Evolutionary conservation across 495 filamentous ascomycete species (phyloP), one percentile per base, ranked within the genome.

Genomic region (Penicillium tannophilum): DNA sequence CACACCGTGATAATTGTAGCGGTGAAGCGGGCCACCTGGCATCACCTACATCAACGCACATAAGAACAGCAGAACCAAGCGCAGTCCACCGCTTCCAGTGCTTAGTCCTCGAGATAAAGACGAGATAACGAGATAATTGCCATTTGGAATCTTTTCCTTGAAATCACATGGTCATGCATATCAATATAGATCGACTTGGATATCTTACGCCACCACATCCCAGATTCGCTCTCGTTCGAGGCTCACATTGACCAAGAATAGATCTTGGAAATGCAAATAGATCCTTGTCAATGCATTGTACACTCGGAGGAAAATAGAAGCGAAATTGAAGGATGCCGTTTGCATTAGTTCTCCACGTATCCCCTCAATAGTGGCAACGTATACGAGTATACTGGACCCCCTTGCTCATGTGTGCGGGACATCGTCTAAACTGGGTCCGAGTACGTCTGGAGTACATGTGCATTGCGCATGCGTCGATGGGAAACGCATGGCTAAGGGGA

Each of bases 11-110:
- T 2, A 1, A 39, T 41, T 61, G 65, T 70, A 68, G 67, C 67
- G 67, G 67, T 70, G 67, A 68, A 60, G 41, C 23, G 45, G 39
- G 41, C 42, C 19, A 10, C 26, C 47, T 50, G 47, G n/a, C 47
- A 50, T 20, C 24, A 36, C 33, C 33, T 10, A 36, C 33, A 12
- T 36, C 33, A 36, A 36, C 17, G 39, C 16, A 17, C 14, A 36
- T 36, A 16, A 41, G 39, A 41, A 41, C 39, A 41, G 26, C 11
- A 31, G 11, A 14, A 7, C 9, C 47, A 10, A 28, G 24, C 23
- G 26, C 14, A 23, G 1, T 12, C 20, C 19, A 47, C 19, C 26
- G 19, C 19, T 41, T 41, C 39, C 39, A 28, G 28, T 7, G 28
- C 28, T 28, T 28, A 28, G 28, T 28, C 28, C 28, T 28, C 28